These are phyloP conservation scores for Calycina marina DNA, from an alignment of 2,329 filamentous ascomycete genomes.

Conservation along the genomic window DNA sequence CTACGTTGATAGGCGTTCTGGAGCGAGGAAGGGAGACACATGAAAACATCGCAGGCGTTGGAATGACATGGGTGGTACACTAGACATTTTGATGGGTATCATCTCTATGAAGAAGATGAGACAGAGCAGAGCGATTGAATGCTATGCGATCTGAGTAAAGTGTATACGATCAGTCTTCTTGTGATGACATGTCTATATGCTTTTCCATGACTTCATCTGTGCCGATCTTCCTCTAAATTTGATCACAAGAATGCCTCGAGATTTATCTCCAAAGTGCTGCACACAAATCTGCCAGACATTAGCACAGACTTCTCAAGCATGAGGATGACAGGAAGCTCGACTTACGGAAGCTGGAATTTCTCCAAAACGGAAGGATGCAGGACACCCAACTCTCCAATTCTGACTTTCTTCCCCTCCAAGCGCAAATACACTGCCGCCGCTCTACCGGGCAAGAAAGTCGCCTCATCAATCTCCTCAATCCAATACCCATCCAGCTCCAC, in stretches of 20 bases:
- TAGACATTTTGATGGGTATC: conserved; percentile 3
- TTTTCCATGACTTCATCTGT: no score
- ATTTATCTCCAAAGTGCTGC: conserved; percentile 89
- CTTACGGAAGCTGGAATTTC: conserved; percentile 76
- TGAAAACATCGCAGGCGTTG: conserved; percentile 11
- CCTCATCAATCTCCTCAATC: conserved; percentile 83
- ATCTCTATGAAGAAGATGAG: no score
- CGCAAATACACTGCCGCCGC: conserved; percentile 73
- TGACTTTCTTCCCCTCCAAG: conserved; percentile 54
- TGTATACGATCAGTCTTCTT: no score
- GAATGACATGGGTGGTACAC: conserved; percentile 11
- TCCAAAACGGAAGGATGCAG: conserved; percentile 86
- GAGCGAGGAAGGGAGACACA: conserved; percentile 1
- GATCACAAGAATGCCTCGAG: conserved; percentile 76
- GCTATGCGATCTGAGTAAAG: no score
- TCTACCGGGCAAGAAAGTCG: conserved; percentile 84
- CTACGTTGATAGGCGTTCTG: conserved; percentile 3
- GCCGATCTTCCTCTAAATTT: neutral
- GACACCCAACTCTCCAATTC: conserved; percentile 85
- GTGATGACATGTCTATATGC: no score
- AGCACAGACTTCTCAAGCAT: neutral
- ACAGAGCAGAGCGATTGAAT: no score
- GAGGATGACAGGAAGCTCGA: conserved; percentile 3
- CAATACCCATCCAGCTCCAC: conserved; percentile 62
- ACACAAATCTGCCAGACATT: neutral